Evolutionary conservation across 805 yeast species (phyloP).

Genomic region (Kazachstania kunashirensis): DNA sequence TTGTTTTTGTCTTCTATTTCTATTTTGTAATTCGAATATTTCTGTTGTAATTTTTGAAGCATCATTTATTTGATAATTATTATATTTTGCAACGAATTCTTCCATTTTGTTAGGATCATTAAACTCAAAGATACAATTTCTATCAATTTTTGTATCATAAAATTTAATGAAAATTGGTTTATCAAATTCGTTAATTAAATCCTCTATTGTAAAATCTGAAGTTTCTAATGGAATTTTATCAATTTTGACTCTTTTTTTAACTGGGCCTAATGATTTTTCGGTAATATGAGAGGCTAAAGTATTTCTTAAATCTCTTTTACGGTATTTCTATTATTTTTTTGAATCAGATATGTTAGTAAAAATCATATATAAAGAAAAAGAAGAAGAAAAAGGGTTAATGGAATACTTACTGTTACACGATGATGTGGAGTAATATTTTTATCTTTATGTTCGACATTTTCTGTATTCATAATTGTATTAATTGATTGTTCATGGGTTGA

Average conservation of each 20-base stretch:
- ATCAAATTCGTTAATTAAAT: conserved; percentile 24
- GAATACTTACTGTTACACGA: not conserved
- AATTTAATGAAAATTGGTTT: conserved; percentile 16
- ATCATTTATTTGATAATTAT: conserved; percentile 16
- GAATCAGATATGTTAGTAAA: not conserved
- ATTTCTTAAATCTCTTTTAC: conserved; percentile 29
- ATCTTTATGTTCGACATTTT: too few relatives aligned
- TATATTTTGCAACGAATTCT: conserved; percentile 17
- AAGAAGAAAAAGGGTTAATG: not conserved
- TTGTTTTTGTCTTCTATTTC: not conserved
- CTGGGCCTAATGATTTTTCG: conserved; percentile 3
- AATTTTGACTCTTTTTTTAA: conserved; percentile 20
- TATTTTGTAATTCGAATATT: conserved; percentile 10
- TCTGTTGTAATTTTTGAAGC: conserved; percentile 17
- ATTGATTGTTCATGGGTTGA: too few relatives aligned
- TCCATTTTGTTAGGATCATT: conserved; percentile 14
- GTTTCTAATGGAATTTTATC: conserved; percentile 21
- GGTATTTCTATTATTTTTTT: conserved; percentile 16
- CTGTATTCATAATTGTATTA: not conserved
- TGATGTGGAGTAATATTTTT: not conserved
- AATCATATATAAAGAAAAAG: too few relatives aligned
- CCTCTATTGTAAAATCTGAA: conserved; percentile 26
- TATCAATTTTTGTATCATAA: conserved; percentile 21
- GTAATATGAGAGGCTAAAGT: conserved; percentile 21
- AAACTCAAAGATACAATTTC: conserved; percentile 26